phyloP scores from a whole-genome alignment of 352 stramenopile species.

The Phytopythium kandeliae region DNA sequence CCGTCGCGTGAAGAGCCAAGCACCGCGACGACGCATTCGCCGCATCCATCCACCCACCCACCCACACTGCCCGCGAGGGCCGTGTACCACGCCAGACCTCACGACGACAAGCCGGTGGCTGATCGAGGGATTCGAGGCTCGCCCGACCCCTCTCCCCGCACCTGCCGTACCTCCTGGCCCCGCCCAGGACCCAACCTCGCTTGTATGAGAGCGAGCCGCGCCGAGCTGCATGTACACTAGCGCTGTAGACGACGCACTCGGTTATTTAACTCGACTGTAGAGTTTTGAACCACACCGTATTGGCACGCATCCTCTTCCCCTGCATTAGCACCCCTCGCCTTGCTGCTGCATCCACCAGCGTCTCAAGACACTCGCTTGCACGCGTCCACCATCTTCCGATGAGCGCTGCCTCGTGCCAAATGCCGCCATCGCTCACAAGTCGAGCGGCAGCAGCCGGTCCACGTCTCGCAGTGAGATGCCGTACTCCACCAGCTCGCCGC shows the following conservation, averaged over 20 bases:
- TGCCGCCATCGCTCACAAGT: conserved; percentile 4
- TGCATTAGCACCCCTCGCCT: no score
- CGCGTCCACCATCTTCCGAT: no score
- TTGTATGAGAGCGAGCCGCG: background rate
- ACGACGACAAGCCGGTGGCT: background rate
- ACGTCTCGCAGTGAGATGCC: conserved; percentile 19
- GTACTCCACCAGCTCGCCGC: conserved; percentile 20
- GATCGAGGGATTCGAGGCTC: background rate
- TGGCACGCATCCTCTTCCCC: no score
- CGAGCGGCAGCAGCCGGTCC: conserved; percentile 23
- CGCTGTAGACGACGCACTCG: conserved; percentile 4
- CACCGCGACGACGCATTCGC: no score
- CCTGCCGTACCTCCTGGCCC: background rate
- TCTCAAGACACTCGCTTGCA: no score
- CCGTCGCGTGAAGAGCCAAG: conserved; percentile 14
- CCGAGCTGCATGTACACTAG: conserved; percentile 4
- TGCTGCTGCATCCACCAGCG: no score
- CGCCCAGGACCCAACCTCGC: background rate
- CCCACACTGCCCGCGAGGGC: background rate
- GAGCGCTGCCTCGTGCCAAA: no score
- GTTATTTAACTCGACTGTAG: conserved; percentile 7
- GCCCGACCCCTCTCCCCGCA: background rate
- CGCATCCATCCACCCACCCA: no score
- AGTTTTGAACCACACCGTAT: background rate
- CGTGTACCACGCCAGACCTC: background rate